Conservation (phyloP, 1,284 basidiomycete species). For the Rhodofomes roseus region DNA sequence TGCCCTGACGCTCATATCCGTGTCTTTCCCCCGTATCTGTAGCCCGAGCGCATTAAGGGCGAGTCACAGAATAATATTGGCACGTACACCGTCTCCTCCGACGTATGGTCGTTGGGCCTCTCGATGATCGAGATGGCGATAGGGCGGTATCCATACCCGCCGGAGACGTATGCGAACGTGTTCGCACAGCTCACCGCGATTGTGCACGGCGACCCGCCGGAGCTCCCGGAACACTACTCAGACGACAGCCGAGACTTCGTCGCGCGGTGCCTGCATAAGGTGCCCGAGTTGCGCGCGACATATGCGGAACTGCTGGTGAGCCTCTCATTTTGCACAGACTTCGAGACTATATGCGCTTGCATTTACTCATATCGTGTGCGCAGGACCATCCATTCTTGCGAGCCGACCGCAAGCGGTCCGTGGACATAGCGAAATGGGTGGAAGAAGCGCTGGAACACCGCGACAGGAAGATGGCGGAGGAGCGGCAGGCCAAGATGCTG, state of each 20-base stretch:
- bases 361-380: background rate
- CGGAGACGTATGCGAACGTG: slow-evolving; percentile 97
- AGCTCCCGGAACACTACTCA: slow-evolving; percentile 61
- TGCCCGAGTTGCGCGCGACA: slow-evolving; percentile 74
- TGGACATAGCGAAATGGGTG: slow-evolving; percentile 87
- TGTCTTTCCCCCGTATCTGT: slow-evolving; percentile 1
- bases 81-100: slow-evolving; percentile 95
- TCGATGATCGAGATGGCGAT: slow-evolving; percentile 92
- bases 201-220: slow-evolving; percentile 90
- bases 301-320: slow-evolving; percentile 81
- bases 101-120: slow-evolving; percentile 98
- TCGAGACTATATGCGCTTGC: background rate
- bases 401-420: slow-evolving; percentile 50
- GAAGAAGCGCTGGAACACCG: slow-evolving; percentile 48
- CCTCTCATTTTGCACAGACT: slow-evolving; percentile 5
- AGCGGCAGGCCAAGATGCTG: slow-evolving; percentile 15
- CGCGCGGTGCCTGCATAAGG: slow-evolving; percentile 68
- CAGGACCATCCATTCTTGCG: slow-evolving; percentile 71
- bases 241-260: slow-evolving; percentile 59
- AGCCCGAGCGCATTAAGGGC: slow-evolving; percentile 95
- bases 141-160: slow-evolving; percentile 95
- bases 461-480: slow-evolving; percentile 17
- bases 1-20: background rate
- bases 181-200: slow-evolving; percentile 96
- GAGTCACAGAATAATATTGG: slow-evolving; percentile 84